Base-by-base conservation (phyloP, 1,284 basidiomycete genomes). In the Ustilago bromivora region DNA sequence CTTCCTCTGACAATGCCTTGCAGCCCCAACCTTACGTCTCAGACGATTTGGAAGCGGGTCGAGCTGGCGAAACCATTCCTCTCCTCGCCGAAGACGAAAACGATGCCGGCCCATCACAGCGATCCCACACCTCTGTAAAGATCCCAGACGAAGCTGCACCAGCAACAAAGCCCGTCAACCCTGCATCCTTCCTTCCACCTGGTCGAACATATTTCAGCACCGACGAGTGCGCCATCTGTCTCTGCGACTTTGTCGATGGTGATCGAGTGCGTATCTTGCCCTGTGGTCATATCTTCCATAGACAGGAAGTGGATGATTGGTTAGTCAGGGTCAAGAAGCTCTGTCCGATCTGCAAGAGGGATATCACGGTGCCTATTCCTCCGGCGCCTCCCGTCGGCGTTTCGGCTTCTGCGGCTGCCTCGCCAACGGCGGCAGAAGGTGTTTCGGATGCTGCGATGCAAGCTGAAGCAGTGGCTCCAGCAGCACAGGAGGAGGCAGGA, bases 301-400 rank as follows among this genome's bases (percentile, higher is more conserved):
- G 78, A 40, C 64, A 78, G 34, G 84, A 82, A 64, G 80, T 85
- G n/a, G 85, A 86, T 61, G 78, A 80, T 19, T 86, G 85, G 85
- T 71, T 86, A 19, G 71, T 79, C 13, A 60, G 75, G n/a, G 72
- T 82, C 40, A 80, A 82, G 61, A 84, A 84, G 57, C 59, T 85
- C 13, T 86, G 85, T 59, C 85, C 85, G 3, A 85, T 84, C n/a
- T 86, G 85, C 63, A 85, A 85, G 71, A 71, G 82, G 15, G 85
- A 86, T 41, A 79, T 84, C 32, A 82, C 79, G 0, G 76, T 82
- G 13, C 76, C 78, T 2, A 67, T 80, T 12, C 80, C 80, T 2
- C 76, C 72, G 3, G 69, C 75, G 5, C 78, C 75, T 10, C 77
- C 77, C 0, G 70, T 62, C 10, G 65, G 65, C 0, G 52, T 69